Conservation (phyloP, 495 filamentous ascomycete genomes). For the Penicillium taxi region DNA sequence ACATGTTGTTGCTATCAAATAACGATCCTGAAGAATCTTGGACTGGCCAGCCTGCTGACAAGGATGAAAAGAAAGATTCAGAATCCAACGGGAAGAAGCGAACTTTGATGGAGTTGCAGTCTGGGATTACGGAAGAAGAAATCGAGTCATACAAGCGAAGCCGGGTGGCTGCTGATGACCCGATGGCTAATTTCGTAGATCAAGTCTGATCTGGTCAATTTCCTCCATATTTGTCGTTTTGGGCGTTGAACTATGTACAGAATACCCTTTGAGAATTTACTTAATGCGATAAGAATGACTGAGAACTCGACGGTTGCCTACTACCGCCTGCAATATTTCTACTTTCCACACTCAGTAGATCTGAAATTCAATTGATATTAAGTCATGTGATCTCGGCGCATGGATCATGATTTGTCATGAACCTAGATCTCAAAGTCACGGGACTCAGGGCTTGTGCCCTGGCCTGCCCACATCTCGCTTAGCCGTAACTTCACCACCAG, state of each 20-base stretch:
- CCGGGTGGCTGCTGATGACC: conserved; percentile 62
- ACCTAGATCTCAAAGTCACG: conserved; percentile 17
- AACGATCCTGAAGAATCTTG: conserved; percentile 27
- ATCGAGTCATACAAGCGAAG: conserved; percentile 75
- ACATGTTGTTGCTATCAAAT: conserved; percentile 40
- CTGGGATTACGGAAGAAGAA: conserved; percentile 69
- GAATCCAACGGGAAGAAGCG: conserved; percentile 51
- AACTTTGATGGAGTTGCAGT: conserved; percentile 62
- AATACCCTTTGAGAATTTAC: conserved; percentile 25
- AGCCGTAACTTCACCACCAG: conserved; percentile 31
- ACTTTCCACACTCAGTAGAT: too few species aligned
- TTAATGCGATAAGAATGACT: too few species aligned
- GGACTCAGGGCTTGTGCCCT: conserved; percentile 32
- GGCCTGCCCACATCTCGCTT: conserved; percentile 33
- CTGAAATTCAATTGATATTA: too few species aligned
- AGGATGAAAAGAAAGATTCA: conserved; percentile 19
- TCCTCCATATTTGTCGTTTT: conserved; percentile 5
- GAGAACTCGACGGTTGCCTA: too few species aligned
- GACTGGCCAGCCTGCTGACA: conserved; percentile 13
- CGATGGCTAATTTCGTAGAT: conserved; percentile 71
- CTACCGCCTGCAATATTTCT: too few species aligned
- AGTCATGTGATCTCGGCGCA: conserved; percentile 5
- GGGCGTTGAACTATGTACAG: conserved; percentile 15
- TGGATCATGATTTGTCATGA: not conserved
- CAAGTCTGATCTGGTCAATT: conserved; percentile 23